A percentile compares a stretch with the other conserved stretches of the same genome.
phyloP scores from a whole-genome alignment of 768 basidiomycete genomes.

The Russula compacta region DNA sequence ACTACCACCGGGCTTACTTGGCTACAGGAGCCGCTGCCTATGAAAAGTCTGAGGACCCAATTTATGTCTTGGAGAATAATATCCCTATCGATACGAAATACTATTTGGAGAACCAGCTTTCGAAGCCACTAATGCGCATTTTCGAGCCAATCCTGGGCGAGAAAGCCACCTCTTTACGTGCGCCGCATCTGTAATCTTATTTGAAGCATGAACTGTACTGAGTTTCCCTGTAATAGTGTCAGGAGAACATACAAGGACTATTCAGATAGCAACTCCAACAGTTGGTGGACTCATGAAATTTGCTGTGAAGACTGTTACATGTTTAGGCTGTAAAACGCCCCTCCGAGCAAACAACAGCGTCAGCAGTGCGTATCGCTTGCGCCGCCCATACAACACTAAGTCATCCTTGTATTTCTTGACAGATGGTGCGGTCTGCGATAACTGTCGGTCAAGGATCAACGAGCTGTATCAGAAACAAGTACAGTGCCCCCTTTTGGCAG shows the following conservation, averaged over 20 bases:
- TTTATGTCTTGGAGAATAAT: slow-evolving; percentile 96
- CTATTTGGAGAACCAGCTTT: slow-evolving; percentile 95
- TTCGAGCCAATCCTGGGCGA: slow-evolving; percentile 97
- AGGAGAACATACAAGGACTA: slow-evolving; percentile 92
- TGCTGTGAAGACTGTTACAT: slow-evolving; percentile 91
- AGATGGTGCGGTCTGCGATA: slow-evolving; percentile 94
- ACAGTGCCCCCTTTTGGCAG: neutral
- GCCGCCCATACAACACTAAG: neutral
- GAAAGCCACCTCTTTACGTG: slow-evolving; percentile 75
- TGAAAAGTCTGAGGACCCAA: slow-evolving; percentile 96
- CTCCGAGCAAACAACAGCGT: slow-evolving; percentile 69
- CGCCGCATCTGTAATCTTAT: slow-evolving; percentile 25
- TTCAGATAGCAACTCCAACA: slow-evolving; percentile 93
- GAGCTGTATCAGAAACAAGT: slow-evolving; percentile 94
- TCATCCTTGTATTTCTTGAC: neutral
- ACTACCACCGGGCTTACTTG: neutral
- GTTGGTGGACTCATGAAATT: slow-evolving; percentile 98
- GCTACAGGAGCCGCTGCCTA: slow-evolving; percentile 87
- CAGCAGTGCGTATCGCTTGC: slow-evolving; percentile 37
- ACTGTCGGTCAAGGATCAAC: slow-evolving; percentile 76
- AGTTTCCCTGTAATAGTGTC: slow-evolving; percentile 48
- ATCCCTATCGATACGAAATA: slow-evolving; percentile 97
- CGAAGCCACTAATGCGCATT: slow-evolving; percentile 93
- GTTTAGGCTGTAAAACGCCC: slow-evolving; percentile 91
- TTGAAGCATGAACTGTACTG: neutral